Evolutionary conservation across 2,329 filamentous ascomycete genomes (phyloP).

Genomic region (Neoascochyta sp.): DNA sequence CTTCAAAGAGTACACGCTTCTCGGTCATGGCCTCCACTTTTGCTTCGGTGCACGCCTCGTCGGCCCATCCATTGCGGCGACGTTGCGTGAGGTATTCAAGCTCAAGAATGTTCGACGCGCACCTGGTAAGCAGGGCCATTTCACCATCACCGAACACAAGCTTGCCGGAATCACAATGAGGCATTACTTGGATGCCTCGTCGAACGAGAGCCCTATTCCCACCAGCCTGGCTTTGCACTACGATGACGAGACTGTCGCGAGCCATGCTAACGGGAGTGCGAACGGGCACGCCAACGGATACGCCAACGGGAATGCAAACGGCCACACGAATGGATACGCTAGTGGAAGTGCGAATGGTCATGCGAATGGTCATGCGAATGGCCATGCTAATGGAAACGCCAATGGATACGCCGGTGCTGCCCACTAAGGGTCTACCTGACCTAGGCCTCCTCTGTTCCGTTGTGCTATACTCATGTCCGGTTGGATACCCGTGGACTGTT

Average conservation of each 20-base stretch:
- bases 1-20: constrained; percentile 30
- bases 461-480: no score
- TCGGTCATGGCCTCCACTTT: constrained; percentile 33
- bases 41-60: constrained; percentile 34
- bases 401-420: neutral
- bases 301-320: constrained; percentile 6
- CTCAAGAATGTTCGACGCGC: constrained; percentile 31
- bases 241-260: constrained; percentile 15
- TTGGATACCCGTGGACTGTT: no score
- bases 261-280: constrained; percentile 9
- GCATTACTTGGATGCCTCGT: constrained; percentile 48
- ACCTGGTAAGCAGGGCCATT: constrained; percentile 33
- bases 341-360: neutral
- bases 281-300: constrained; percentile 10
- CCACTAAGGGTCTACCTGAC: no score
- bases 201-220: constrained; percentile 45
- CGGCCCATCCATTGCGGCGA: constrained; percentile 27
- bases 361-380: neutral
- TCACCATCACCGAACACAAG: constrained; percentile 45
- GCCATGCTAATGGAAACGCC: neutral
- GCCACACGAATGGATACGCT: constrained; percentile 6
- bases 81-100: constrained; percentile 33
- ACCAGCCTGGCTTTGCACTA: constrained; percentile 26
- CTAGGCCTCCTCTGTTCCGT: no score
- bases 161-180: constrained; percentile 49